Percentiles rank a stretch among this genome's conserved stretches.
Evolutionary conservation across 2,329 filamentous ascomycete species (phyloP).

Genomic region (Cytospora schulzeri): DNA sequence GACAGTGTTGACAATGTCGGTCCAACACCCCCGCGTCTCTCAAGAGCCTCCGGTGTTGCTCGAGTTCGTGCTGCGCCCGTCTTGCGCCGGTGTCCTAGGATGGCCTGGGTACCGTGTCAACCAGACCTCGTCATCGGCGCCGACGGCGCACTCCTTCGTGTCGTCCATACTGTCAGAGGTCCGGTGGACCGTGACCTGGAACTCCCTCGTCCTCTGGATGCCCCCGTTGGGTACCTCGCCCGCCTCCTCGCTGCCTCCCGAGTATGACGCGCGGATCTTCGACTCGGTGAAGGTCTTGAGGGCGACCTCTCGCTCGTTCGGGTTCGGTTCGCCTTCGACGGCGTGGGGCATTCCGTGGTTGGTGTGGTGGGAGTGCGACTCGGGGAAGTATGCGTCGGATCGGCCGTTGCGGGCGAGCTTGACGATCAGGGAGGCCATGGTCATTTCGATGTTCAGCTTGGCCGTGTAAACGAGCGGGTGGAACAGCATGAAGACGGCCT

Average conservation of each 20-base stretch:
- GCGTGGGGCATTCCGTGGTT: neutral
- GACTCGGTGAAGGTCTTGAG: slow-evolving; percentile 23
- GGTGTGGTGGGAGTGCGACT: slow-evolving; percentile 12
- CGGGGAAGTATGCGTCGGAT: slow-evolving; percentile 9
- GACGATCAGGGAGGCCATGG: slow-evolving; percentile 25
- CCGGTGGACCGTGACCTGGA: slow-evolving; percentile 23
- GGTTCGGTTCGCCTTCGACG: neutral
- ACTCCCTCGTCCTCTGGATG: slow-evolving; percentile 22
- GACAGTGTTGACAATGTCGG: neutral
- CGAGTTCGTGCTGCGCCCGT: slow-evolving; percentile 7
- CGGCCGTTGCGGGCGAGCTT: slow-evolving; percentile 22
- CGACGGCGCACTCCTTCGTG: neutral
- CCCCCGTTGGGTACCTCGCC: slow-evolving; percentile 3
- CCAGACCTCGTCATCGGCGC: slow-evolving; percentile 16
- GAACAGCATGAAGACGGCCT: slow-evolving; percentile 32
- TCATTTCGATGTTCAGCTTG: slow-evolving; percentile 28
- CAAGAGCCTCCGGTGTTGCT: slow-evolving; percentile 1
- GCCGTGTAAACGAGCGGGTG: slow-evolving; percentile 21
- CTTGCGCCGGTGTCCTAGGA: neutral
- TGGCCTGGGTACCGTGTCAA: slow-evolving; percentile 20
- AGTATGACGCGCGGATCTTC: slow-evolving; percentile 19
- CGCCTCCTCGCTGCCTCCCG: slow-evolving; percentile 4
- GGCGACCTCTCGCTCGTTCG: slow-evolving; percentile 17
- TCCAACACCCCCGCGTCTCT: neutral
- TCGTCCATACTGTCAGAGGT: slow-evolving; percentile 18